These are phyloP conservation scores for Synchytrium microbalum DNA, from an alignment of 371 early-diverging fungal genomes.

Conservation along the genomic window DNA sequence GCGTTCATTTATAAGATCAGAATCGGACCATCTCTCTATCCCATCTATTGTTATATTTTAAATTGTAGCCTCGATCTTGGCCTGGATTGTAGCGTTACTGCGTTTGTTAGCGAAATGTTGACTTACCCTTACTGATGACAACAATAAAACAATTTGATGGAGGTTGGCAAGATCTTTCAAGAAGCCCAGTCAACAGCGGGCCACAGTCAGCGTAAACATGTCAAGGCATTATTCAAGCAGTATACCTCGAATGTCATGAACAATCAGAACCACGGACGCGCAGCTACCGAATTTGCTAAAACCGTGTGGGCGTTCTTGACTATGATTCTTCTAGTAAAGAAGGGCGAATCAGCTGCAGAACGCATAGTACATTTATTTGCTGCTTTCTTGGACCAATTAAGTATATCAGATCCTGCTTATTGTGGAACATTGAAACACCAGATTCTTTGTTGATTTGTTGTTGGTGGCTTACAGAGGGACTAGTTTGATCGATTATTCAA, in stretches of 20 bases:
- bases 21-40: too few relatives aligned
- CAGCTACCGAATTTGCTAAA: neutral
- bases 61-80: too few relatives aligned
- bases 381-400: conserved; percentile 14
- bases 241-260: neutral
- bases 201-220: neutral
- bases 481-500: too few relatives aligned
- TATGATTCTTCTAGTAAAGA: conserved; percentile 4
- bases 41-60: too few relatives aligned
- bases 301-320: neutral
- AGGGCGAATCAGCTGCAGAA: conserved; percentile 20
- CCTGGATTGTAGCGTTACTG: too few relatives aligned
- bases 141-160: too few relatives aligned
- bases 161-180: neutral
- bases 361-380: conserved; percentile 13
- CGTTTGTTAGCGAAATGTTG: too few relatives aligned
- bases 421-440: conserved; percentile 32
- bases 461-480: too few relatives aligned
- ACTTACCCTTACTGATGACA: too few relatives aligned
- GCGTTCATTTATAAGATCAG: neutral
- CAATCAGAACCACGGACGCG: neutral
- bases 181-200: conserved; percentile 38
- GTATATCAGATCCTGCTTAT: conserved; percentile 23
- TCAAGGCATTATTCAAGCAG: conserved; percentile 1
- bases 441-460: neutral